phyloP scores from a whole-genome alignment of 441 rosid species.

The Pelargonium myrrhifolium region DNA sequence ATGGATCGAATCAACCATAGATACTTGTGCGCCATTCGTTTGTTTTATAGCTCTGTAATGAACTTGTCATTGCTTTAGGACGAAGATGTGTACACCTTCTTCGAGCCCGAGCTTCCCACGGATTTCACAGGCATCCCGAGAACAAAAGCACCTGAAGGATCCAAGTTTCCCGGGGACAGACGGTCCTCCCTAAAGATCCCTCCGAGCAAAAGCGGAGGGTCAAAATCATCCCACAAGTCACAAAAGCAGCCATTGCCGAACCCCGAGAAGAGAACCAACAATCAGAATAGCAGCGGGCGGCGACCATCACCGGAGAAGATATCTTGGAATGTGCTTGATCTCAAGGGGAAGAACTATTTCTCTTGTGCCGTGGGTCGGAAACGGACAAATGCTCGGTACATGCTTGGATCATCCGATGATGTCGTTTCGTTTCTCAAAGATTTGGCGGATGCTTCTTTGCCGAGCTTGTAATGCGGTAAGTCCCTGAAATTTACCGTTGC shows the following conservation, averaged over 20 bases:
- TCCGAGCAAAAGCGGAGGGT: background rate
- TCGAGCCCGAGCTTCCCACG: background rate
- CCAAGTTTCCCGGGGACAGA: background rate
- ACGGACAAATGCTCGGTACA: slow-evolving; percentile 73
- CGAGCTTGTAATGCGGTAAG: background rate
- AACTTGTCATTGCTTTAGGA: background rate
- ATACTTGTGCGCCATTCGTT: too few relatives aligned
- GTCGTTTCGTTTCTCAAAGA: slow-evolving; percentile 66
- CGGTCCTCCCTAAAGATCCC: background rate
- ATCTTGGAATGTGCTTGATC: slow-evolving; percentile 97
- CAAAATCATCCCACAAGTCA: slow-evolving; percentile 1
- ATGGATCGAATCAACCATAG: too few relatives aligned
- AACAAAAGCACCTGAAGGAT: background rate
- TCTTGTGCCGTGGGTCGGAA: slow-evolving; percentile 87
- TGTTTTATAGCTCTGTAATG: too few relatives aligned
- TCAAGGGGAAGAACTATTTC: slow-evolving; percentile 92
- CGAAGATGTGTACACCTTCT: slow-evolving; percentile 3
- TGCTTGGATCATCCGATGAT: slow-evolving; percentile 63
- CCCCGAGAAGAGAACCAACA: slow-evolving; percentile 42
- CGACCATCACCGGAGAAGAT: slow-evolving; percentile 64
- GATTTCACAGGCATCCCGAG: background rate
- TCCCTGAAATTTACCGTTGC: too few relatives aligned
- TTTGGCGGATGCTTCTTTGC: slow-evolving; percentile 35
- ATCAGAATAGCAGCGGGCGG: slow-evolving; percentile 29
- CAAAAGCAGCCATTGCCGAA: slow-evolving; percentile 25